A percentile compares a stretch with the other conserved stretches of the same genome.
Evolutionary conservation across 495 filamentous ascomycete genomes (phyloP).

Genomic region (Trichoderma virens): DNA sequence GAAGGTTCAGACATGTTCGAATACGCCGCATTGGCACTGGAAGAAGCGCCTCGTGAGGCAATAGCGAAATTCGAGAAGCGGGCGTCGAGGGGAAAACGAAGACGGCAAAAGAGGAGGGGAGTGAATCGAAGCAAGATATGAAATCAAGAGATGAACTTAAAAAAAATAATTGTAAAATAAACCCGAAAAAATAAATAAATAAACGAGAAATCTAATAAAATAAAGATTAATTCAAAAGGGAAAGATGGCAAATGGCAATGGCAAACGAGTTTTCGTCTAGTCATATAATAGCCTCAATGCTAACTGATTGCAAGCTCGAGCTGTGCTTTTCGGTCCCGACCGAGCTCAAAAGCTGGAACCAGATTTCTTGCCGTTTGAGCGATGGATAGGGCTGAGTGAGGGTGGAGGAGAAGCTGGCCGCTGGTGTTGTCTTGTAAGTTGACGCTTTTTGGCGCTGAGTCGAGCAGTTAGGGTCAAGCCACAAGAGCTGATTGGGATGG

Average conservation of each 20-base stretch:
- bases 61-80: background rate
- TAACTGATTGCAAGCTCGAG: too few species aligned
- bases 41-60: background rate
- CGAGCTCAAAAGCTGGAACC: background rate
- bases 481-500: background rate
- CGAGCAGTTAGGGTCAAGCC: background rate
- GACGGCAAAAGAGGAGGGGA: background rate
- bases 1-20: background rate
- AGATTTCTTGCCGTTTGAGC: too few species aligned
- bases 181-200: background rate
- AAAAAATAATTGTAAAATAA: too few species aligned
- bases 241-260: background rate
- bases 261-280: background rate
- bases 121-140: background rate
- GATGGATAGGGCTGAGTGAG: slow-evolving; percentile 6
- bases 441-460: background rate
- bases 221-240: background rate
- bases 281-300: background rate
- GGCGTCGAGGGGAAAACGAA: background rate
- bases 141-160: too few species aligned
- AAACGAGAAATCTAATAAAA: background rate
- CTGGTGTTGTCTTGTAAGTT: background rate
- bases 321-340: too few species aligned
- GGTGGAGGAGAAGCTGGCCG: background rate
- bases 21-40: background rate